Base-by-base conservation (phyloP, 495 filamentous ascomycete species). In the Penicillium parvum region DNA sequence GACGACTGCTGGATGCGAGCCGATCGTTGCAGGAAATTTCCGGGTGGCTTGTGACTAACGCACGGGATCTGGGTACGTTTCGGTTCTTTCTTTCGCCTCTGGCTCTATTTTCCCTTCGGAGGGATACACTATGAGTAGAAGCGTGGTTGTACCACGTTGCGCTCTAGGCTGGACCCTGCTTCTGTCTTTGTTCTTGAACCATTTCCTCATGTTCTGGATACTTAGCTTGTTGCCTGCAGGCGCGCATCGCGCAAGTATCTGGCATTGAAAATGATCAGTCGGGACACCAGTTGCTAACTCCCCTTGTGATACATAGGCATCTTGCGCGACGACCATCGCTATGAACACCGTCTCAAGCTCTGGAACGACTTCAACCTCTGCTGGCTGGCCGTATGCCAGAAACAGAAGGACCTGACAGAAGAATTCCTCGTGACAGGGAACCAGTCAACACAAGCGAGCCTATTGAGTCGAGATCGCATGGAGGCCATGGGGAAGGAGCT, bases 361-460 rank as follows among this genome's bases (percentile, higher is more conserved):
- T 98, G 92, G 92, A 83, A 83, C 52, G 85, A 96, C 52, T 96
- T 97, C 72, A 97, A 98, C 60, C 77, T 84, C 37, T 92, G 88
- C 50, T 98, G 92, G 92, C 79, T 97, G 23, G 80, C 85, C 4
- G 67, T 92, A 14, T 82, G 91, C 35, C 88, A 95, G 57, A 84
- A 79, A 50, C 90, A 98, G 58, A 89, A 86, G 57, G 88, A 95
- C 39, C 67, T 91, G 71, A 74, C 73, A 6, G 60, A 72, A 30
- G 72, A 78, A 36, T 50, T 81, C 44, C 58, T 86, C 37, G 71
- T 79, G 35, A 72, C 77, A 1, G 78, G 79, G 22, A 75, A 78
- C 42, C 74, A 74, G 40, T 68, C 76, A 29, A 74, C 75, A 10
- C 77, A 81, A 7, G 78, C 83, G 35, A 83, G 70, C 50, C 56